phyloP scores from a whole-genome alignment of 345 rosid species.

The Theobroma cacao region DNA sequence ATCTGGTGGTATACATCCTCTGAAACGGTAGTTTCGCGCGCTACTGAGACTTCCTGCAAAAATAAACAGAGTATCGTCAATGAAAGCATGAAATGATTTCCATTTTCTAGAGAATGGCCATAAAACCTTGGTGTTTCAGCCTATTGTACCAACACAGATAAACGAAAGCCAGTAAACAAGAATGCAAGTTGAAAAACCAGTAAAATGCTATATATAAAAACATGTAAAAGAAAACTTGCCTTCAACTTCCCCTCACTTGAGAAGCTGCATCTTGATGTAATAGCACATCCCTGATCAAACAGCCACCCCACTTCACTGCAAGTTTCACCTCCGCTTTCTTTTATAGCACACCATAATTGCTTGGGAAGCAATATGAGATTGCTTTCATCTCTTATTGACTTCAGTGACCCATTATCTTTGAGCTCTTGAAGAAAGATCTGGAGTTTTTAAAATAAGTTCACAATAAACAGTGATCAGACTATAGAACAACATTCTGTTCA shows the following conservation, averaged over 20 bases:
- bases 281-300: constrained; percentile 45
- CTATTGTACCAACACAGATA: neutral
- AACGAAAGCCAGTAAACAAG: neutral
- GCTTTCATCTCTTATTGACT: constrained; percentile 49
- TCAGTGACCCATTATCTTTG: constrained; percentile 34
- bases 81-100: neutral
- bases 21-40: constrained; percentile 26
- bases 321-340: constrained; percentile 43
- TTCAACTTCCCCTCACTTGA: constrained; percentile 50
- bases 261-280: constrained; percentile 65
- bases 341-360: constrained; percentile 68
- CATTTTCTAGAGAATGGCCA: neutral
- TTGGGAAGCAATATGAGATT: constrained; percentile 68
- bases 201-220: neutral
- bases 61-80: neutral
- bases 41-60: constrained; percentile 39
- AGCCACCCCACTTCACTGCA: constrained; percentile 71
- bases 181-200: neutral
- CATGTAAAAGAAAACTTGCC: constrained; percentile 32
- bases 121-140: neutral
- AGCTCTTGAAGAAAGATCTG: constrained; percentile 50
- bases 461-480: neutral
- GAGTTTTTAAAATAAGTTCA: constrained; percentile 12
- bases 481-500: neutral
- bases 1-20: constrained; percentile 16